phyloP scores from a whole-genome alignment of 2,329 filamentous ascomycete genomes.

The Pezicula rhizophila region DNA sequence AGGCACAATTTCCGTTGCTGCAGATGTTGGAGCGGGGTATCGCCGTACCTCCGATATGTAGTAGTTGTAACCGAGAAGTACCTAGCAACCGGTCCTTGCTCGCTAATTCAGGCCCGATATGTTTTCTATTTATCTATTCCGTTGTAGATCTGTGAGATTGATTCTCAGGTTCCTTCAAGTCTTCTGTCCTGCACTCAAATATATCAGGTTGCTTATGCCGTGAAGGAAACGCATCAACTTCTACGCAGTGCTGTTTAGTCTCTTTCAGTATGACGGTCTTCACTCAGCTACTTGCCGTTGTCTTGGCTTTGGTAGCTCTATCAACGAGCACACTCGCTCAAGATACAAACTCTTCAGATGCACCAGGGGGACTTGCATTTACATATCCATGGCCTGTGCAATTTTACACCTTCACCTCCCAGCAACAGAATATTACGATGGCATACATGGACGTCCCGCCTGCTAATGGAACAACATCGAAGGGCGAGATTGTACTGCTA shows the following conservation, averaged over 20 bases:
- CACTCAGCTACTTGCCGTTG: background rate
- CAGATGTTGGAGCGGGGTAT: too few species aligned
- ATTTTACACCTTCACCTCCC: slow-evolving; percentile 41
- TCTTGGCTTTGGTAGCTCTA: background rate
- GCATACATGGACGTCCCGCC: slow-evolving; percentile 48
- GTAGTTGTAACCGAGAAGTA: too few species aligned
- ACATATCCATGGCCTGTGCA: slow-evolving; percentile 46
- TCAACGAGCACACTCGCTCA: background rate
- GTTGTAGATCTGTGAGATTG: too few species aligned
- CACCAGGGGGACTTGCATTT: slow-evolving; percentile 24
- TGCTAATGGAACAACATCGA: slow-evolving; percentile 23
- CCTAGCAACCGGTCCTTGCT: too few species aligned
- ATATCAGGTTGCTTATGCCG: too few species aligned
- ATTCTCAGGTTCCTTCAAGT: too few species aligned
- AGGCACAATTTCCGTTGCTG: too few species aligned
- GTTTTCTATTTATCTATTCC: too few species aligned
- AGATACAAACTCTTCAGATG: background rate
- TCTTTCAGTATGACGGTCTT: background rate
- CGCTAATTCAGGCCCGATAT: too few species aligned
- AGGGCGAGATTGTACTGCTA: slow-evolving; percentile 37
- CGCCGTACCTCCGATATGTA: too few species aligned
- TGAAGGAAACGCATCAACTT: too few species aligned
- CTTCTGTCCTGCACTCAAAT: too few species aligned
- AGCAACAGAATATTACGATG: slow-evolving; percentile 44
- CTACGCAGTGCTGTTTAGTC: background rate